phyloP scores from a whole-genome alignment of 2,329 filamentous ascomycete genomes.

The Geosmithia putterillii region DNA sequence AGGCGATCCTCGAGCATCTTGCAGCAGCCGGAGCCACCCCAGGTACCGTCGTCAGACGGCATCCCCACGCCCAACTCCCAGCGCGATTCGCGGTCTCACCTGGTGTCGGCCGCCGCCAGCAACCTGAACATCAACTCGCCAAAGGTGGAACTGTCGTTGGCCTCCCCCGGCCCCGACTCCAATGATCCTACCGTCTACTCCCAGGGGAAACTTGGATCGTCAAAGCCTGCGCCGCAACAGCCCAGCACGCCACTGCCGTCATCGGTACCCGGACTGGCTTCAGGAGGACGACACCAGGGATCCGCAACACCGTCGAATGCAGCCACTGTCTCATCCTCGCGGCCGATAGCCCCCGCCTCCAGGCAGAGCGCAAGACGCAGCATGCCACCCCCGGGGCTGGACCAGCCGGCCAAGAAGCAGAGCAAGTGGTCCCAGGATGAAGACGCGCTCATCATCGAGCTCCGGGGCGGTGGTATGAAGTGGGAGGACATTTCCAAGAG shows the following conservation, averaged over 20 bases:
- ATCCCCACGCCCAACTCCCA: conserved; percentile 14
- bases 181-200: conserved; percentile 51
- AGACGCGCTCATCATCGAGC: conserved; percentile 84
- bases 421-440: conserved; percentile 95
- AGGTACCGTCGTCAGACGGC: too few relatives aligned
- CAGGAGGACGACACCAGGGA: conserved; percentile 1
- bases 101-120: neutral
- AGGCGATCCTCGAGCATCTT: too few relatives aligned
- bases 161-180: conserved; percentile 64
- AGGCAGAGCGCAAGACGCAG: conserved; percentile 18
- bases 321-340: conserved; percentile 6
- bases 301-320: conserved; percentile 3
- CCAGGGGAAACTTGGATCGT: neutral
- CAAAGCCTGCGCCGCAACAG: neutral
- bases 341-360: conserved; percentile 17
- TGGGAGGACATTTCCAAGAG: conserved; percentile 97
- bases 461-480: conserved; percentile 86
- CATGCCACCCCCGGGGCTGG: conserved; percentile 34
- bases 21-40: too few relatives aligned
- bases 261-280: neutral
- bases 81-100: conserved; percentile 10
- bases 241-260: conserved; percentile 6
- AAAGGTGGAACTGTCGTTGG: conserved; percentile 91
- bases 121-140: conserved; percentile 19
- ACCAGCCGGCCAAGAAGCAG: conserved; percentile 79